A percentile compares a stretch with the other conserved stretches of the same genome.
Evolutionary conservation across 148 eudicot species (phyloP).

Genomic region (Nepenthes mirabilis): DNA sequence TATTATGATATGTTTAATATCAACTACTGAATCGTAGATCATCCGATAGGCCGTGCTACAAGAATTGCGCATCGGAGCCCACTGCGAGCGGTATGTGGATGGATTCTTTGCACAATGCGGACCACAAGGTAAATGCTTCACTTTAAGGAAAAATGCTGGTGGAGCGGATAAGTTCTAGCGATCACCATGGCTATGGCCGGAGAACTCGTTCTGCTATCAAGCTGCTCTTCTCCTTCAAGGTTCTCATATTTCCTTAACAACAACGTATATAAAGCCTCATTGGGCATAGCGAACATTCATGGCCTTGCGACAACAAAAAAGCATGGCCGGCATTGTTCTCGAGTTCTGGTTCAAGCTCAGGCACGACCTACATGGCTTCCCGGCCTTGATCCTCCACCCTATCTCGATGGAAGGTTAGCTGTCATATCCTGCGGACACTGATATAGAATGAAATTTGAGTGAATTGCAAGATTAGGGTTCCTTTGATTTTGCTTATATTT

Average conservation of each 20-base stretch:
- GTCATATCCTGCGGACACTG: not conserved
- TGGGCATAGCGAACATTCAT: conserved; percentile 4
- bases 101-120: too few species aligned
- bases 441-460: too few species aligned
- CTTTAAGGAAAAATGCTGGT: too few species aligned
- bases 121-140: too few species aligned
- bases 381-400: conserved; percentile 81
- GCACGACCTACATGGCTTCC: conserved; percentile 87
- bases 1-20: too few species aligned
- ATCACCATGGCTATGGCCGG: conserved; percentile 41
- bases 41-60: too few species aligned
- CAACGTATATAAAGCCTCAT: conserved; percentile 15
- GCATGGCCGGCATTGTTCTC: not conserved
- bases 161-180: too few species aligned
- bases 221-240: conserved; percentile 26
- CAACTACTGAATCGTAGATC: too few species aligned
- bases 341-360: conserved; percentile 38
- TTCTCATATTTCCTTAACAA: conserved; percentile 26
- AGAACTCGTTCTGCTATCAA: conserved; percentile 30
- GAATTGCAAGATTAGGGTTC: not conserved
- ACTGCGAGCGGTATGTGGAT: too few species aligned
- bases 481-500: not conserved
- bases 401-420: conserved; percentile 84
- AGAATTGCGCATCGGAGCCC: too few species aligned
- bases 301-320: conserved; percentile 10